phyloP scores from a whole-genome alignment of 768 basidiomycete genomes.

The Mycena maculata region DNA sequence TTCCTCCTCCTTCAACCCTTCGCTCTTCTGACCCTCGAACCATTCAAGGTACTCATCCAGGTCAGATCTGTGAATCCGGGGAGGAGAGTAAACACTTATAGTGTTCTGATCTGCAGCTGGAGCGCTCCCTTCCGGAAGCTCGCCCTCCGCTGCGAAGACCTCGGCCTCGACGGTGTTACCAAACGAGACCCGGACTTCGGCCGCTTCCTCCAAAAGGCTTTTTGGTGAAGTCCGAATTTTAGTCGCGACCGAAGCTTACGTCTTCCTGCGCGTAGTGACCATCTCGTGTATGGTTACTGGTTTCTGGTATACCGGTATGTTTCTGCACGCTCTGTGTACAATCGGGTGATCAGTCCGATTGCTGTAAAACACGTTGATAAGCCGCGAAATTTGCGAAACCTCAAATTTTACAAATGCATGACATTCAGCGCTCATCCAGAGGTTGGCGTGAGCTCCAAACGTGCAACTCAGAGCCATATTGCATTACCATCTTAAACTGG shows the following conservation, averaged over 20 bases:
- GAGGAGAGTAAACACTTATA: not conserved
- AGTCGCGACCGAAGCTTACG: slow-evolving; percentile 2
- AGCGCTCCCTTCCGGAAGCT: not conserved
- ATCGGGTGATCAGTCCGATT: no score
- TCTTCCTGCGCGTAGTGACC: slow-evolving; percentile 9
- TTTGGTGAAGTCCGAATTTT: slow-evolving; percentile 14
- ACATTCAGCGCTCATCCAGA: no score
- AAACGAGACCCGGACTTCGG: slow-evolving; percentile 22
- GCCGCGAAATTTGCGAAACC: no score
- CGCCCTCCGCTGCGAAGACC: slow-evolving; percentile 12
- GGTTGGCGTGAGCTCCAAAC: no score
- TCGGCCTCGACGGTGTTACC: not conserved
- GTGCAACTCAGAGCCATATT: no score
- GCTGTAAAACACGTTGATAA: no score
- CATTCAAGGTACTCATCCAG: not conserved
- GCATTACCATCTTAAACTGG: no score
- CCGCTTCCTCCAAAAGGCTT: not conserved
- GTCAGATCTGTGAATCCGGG: not conserved
- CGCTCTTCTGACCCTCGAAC: not conserved
- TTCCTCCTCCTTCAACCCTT: not conserved
- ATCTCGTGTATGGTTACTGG: no score
- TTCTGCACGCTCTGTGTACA: no score
- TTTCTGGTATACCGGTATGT: no score
- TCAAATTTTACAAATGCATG: no score
- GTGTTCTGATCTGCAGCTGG: slow-evolving; percentile 3